Conservation (phyloP, 306 rosid species). For the Phaseolus lunatus region DNA sequence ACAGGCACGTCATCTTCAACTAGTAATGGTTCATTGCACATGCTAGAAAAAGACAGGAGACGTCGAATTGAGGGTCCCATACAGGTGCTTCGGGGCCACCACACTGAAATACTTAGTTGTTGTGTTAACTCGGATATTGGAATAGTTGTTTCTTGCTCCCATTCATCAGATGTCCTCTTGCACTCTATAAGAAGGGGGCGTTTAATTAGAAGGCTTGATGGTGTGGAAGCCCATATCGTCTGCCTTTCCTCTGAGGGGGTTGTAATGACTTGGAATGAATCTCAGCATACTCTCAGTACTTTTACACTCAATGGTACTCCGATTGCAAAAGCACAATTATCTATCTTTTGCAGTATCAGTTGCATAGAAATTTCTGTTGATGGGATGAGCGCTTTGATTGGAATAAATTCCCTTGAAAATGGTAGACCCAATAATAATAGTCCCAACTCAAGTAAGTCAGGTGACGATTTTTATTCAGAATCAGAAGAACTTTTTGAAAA, state of each 20-base stretch:
- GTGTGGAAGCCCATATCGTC: slow-evolving; percentile 79
- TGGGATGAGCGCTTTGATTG: slow-evolving; percentile 87
- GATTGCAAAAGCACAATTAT: slow-evolving; percentile 68
- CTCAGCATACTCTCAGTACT: slow-evolving; percentile 73
- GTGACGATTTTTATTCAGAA: slow-evolving; percentile 54
- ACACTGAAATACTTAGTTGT: slow-evolving; percentile 75
- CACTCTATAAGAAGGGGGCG: slow-evolving; percentile 93
- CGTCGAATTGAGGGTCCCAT: slow-evolving; percentile 90
- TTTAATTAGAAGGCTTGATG: slow-evolving; percentile 78
- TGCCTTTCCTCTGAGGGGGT: slow-evolving; percentile 93
- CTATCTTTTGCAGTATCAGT: slow-evolving; percentile 66
- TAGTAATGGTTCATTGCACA: slow-evolving; percentile 59
- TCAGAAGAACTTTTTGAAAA: slow-evolving; percentile 55
- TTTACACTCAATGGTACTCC: slow-evolving; percentile 82
- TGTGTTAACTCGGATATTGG: slow-evolving; percentile 95
- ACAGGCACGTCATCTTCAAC: slow-evolving; percentile 58
- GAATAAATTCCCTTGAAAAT: slow-evolving; percentile 67
- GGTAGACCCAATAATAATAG: slow-evolving; percentile 48
- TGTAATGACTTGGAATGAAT: slow-evolving; percentile 84
- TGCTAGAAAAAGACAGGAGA: slow-evolving; percentile 68
- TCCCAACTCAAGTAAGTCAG: slow-evolving; percentile 58
- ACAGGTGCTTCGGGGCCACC: slow-evolving; percentile 90
- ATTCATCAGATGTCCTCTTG: slow-evolving; percentile 81
- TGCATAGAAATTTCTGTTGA: slow-evolving; percentile 92
- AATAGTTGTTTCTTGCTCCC: slow-evolving; percentile 88